phyloP scores from a whole-genome alignment of 2,329 filamentous ascomycete genomes.

The Ophiostoma perfectum region DNA sequence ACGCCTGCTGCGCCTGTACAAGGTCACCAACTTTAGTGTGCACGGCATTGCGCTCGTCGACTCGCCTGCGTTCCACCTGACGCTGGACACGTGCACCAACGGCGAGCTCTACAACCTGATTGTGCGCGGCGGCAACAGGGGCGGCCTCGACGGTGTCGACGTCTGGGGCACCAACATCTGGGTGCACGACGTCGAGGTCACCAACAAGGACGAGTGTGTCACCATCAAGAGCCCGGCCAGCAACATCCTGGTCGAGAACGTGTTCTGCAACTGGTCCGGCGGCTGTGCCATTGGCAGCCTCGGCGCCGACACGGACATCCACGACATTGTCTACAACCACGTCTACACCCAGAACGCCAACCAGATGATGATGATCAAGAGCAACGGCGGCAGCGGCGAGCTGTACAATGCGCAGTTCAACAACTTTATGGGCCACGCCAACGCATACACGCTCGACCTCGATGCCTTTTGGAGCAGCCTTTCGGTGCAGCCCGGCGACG shows the following conservation, averaged over 20 bases:
- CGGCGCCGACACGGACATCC: conserved; percentile 40
- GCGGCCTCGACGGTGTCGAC: conserved; percentile 53
- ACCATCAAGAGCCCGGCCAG: conserved; percentile 40
- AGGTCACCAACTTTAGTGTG: conserved; percentile 42
- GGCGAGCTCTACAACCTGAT: conserved; percentile 52
- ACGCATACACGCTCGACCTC: conserved; percentile 53
- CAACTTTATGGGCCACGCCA: conserved; percentile 56
- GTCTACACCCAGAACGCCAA: conserved; percentile 55
- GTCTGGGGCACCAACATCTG: conserved; percentile 51
- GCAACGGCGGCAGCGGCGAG: conserved; percentile 51
- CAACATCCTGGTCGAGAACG: conserved; percentile 53
- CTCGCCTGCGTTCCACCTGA: conserved; percentile 29
- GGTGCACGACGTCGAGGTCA: conserved; percentile 56
- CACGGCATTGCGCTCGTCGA: conserved; percentile 47
- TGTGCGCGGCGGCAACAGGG: conserved; percentile 46
- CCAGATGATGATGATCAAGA: conserved; percentile 61
- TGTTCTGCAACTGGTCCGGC: conserved; percentile 59
- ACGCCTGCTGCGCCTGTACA: conserved; percentile 42
- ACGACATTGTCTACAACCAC: conserved; percentile 50
- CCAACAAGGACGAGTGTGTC: conserved; percentile 54
- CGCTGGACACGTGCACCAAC: conserved; percentile 36
- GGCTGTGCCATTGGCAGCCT: conserved; percentile 54
- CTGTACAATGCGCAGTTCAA: conserved; percentile 48
- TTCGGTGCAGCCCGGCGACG: conserved; percentile 37
- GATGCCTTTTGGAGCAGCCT: conserved; percentile 45